Conservation (phyloP, 345 rosid genomes). For the Salix exigua region DNA sequence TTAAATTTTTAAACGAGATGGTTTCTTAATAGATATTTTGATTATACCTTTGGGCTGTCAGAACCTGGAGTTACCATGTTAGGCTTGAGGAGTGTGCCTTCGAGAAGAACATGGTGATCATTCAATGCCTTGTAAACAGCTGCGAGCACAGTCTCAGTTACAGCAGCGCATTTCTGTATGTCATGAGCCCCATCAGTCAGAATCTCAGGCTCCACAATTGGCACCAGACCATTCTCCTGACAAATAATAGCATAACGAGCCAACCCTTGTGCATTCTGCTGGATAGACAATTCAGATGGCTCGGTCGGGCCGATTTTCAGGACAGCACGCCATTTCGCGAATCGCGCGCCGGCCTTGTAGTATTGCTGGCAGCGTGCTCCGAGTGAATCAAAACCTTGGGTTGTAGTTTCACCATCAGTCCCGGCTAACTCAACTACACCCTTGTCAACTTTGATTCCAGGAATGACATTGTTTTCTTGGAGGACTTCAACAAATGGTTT, state of each 20-base stretch:
- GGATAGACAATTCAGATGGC: slow-evolving; percentile 74
- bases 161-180: slow-evolving; percentile 76
- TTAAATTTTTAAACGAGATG: no score
- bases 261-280: slow-evolving; percentile 87
- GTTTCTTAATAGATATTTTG: no score
- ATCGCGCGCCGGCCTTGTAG: slow-evolving; percentile 89
- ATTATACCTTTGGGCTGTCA: slow-evolving; percentile 66
- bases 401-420: slow-evolving; percentile 86
- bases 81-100: slow-evolving; percentile 92
- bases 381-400: slow-evolving; percentile 88
- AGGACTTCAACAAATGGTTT: slow-evolving; percentile 82
- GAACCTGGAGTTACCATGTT: slow-evolving; percentile 98
- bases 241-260: slow-evolving; percentile 96
- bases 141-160: slow-evolving; percentile 73
- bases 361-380: slow-evolving; percentile 77
- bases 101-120: slow-evolving; percentile 90
- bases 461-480: slow-evolving; percentile 67
- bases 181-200: slow-evolving; percentile 82
- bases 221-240: slow-evolving; percentile 90
- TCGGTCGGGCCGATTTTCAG: slow-evolving; percentile 81
- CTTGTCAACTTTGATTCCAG: slow-evolving; percentile 96
- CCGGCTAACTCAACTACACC: slow-evolving; percentile 82
- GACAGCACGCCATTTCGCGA: slow-evolving; percentile 96
- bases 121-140: slow-evolving; percentile 90
- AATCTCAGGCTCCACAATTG: slow-evolving; percentile 89